Evolutionary conservation across 305 asterid species (phyloP), one percentile per base, ranked within the genome.

Genomic region (Solanum hybrid): DNA sequence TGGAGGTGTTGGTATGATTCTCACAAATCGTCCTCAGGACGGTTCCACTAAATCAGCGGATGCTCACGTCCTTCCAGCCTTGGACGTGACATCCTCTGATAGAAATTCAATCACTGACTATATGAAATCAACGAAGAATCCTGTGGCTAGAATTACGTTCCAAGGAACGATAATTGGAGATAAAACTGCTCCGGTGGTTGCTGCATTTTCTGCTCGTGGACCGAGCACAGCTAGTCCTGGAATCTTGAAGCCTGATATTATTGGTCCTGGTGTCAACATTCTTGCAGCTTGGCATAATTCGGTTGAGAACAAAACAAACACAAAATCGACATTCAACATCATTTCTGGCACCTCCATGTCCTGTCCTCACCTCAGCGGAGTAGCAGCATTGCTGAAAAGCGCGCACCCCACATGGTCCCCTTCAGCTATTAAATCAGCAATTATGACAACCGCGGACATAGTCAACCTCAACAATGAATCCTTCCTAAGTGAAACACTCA

Each of bases 321-420:
- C 91, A 16, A 91, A 92, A 11, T 77, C 93, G 12, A 88, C 88
- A 13, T 95, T 94, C 90, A 92, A 93, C 60, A 64, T 93, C 1
- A 32, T 92, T 2, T 95, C 97, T 0, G 96, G 98, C 0, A 95
- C 98, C 3, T 95, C 98, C 0, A 91, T 94, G 96, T 87, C 97
- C 0, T 94, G 97, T 89, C 96, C 98, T 4, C 97, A 95, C 91
- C 96, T 95, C 1, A 94, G 96, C 1, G 97, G 98, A 3, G 92
- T 94, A 1, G 96, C 95, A 12, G 98, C 95, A 2, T 29, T 96
- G 92, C 90, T 96, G 31, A 95, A 95, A 88, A 96, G 95, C 85
- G 51, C 93, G 0, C 97, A 96, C 73, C 96, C 96, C 4, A 88
- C 89, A 3, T 95, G 97, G 97, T 94, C 96, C 0, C 94, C 97